Evolutionary conservation across 2,329 filamentous ascomycete genomes (phyloP).

Genomic region (Neofusicoccum sp.): DNA sequence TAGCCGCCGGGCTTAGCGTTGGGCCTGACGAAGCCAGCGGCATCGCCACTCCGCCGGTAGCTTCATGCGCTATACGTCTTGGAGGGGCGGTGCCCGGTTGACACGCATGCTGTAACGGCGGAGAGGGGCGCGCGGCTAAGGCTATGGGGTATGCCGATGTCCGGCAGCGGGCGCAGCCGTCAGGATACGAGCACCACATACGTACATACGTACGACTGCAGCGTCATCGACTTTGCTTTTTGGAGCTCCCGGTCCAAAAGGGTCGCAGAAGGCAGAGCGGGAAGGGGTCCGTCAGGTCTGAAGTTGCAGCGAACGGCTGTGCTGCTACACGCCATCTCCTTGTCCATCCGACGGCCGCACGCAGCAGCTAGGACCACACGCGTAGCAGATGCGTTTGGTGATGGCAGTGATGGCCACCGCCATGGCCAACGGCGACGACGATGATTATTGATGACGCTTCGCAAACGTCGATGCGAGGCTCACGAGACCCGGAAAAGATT

Average conservation of each 20-base stretch:
- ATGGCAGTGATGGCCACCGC: not conserved
- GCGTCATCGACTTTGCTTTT: conserved; percentile 16
- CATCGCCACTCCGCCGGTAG: conserved; percentile 6
- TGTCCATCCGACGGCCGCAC: not conserved
- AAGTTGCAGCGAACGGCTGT: not conserved
- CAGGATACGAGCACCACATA: conserved; percentile 1
- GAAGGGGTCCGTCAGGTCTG: not conserved
- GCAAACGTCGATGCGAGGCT: not conserved
- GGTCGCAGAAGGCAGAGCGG: not conserved
- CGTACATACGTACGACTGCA: not conserved
- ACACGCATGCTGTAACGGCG: conserved; percentile 7
- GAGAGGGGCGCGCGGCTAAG: conserved; percentile 3
- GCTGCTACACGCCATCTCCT: not conserved
- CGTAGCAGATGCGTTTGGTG: not conserved
- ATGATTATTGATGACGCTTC: not conserved
- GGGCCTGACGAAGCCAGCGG: not conserved
- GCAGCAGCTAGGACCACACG: not conserved
- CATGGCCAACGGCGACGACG: conserved; percentile 3
- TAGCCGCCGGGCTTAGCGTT: not conserved
- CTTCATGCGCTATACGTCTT: not conserved
- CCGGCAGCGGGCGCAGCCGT: not conserved
- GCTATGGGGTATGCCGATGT: too few species aligned
- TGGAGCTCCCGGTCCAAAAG: not conserved
- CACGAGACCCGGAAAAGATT: conserved; percentile 12
- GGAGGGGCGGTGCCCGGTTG: not conserved